Evolutionary conservation across 129 eudicot species (phyloP).

Genomic region (Ambrosia artemisiifolia): DNA sequence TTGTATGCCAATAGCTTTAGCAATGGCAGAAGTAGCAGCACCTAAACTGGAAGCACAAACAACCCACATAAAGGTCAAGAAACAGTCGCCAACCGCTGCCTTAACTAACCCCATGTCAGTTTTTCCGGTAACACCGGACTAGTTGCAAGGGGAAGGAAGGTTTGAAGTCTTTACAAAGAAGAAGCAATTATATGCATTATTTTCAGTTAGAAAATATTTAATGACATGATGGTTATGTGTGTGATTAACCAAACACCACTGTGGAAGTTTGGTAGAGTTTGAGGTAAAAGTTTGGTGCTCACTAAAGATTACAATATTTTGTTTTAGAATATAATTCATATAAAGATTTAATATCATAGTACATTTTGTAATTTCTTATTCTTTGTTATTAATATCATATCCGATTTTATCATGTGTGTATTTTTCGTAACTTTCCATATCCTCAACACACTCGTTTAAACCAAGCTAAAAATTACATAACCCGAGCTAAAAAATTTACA

Average conservation of each 20-base stretch:
- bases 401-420: too few relatives aligned
- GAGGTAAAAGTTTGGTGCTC: constrained; percentile 6
- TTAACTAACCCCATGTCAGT: constrained; percentile 44
- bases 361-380: too few relatives aligned
- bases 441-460: too few relatives aligned
- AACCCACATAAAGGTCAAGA: constrained; percentile 60
- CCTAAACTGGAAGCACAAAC: constrained; percentile 49
- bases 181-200: neutral
- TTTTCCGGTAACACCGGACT: constrained; percentile 21
- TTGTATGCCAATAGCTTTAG: constrained; percentile 37
- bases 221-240: constrained; percentile 7
- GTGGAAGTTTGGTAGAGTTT: constrained; percentile 16
- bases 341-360: too few relatives aligned
- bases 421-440: too few relatives aligned
- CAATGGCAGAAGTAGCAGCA: constrained; percentile 37
- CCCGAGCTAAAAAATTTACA: too few relatives aligned
- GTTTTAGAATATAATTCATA: neutral
- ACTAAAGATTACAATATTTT: neutral
- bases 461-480: too few relatives aligned
- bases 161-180: neutral
- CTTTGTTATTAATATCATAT: too few relatives aligned
- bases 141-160: neutral
- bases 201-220: neutral
- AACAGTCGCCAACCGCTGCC: constrained; percentile 44
- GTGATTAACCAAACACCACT: constrained; percentile 16